These are phyloP conservation scores for Fusarium illudens DNA, from an alignment of 2,329 filamentous ascomycete species.

Conservation along the genomic window DNA sequence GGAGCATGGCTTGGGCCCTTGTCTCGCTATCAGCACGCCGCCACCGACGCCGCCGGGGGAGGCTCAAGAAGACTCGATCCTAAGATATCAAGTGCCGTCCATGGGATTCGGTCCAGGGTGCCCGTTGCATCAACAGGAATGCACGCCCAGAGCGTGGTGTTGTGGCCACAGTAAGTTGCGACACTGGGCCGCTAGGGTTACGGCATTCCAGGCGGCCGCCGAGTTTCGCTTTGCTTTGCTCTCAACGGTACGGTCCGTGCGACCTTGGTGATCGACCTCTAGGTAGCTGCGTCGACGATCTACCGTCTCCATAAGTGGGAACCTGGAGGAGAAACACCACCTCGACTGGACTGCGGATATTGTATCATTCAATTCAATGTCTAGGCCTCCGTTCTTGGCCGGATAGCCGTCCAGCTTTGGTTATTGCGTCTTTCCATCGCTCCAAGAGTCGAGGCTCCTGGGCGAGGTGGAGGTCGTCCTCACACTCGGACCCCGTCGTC, in stretches of 20 bases:
- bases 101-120: conserved; percentile 17
- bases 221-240: conserved; percentile 11
- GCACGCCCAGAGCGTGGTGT: conserved; percentile 22
- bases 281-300: conserved; percentile 23
- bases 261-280: conserved; percentile 27
- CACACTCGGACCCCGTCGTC: conserved; percentile 17
- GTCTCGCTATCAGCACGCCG: background rate
- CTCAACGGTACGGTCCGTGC: conserved; percentile 37
- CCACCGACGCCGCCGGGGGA: background rate
- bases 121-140: conserved; percentile 29
- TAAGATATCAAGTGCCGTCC: conserved; percentile 19
- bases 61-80: conserved; percentile 3
- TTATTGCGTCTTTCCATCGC: background rate
- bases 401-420: background rate
- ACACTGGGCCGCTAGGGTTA: conserved; percentile 7
- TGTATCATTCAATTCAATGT: background rate
- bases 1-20: conserved; percentile 1
- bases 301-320: conserved; percentile 14
- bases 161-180: conserved; percentile 15
- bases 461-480: background rate
- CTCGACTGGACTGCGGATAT: background rate
- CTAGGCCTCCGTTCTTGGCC: conserved; percentile 3
- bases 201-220: conserved; percentile 33
- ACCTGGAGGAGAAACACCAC: conserved; percentile 11
- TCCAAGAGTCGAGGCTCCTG: background rate